These are phyloP conservation scores for Rosa rugosa DNA, from an alignment of 306 rosid species.

Conservation along the genomic window DNA sequence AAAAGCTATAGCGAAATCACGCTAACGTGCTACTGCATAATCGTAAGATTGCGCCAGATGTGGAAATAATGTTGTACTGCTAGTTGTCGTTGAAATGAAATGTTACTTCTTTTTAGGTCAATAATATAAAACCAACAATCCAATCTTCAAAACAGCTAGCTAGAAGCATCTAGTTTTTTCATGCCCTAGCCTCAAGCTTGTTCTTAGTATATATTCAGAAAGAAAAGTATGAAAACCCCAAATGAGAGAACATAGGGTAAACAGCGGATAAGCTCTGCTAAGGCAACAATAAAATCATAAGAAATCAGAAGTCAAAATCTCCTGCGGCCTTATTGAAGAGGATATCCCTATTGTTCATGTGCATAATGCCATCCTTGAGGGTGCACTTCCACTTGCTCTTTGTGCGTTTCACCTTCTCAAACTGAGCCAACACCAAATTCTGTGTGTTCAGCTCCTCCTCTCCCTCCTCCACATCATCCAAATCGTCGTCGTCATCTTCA, in stretches of 20 bases:
- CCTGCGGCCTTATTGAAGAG: conserved; percentile 96
- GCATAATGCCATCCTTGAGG: conserved; percentile 93
- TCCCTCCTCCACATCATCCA: conserved; percentile 71
- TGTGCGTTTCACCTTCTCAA: conserved; percentile 90
- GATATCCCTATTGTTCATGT: conserved; percentile 77
- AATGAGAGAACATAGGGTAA: not conserved
- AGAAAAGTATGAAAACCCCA: too few species aligned
- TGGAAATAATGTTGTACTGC: too few species aligned
- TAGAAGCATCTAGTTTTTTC: too few species aligned
- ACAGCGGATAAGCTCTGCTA: not conserved
- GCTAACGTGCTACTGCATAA: too few species aligned
- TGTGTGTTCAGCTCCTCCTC: conserved; percentile 81
- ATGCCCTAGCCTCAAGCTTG: too few species aligned
- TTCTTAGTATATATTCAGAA: too few species aligned
- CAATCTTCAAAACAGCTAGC: too few species aligned
- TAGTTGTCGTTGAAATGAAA: too few species aligned
- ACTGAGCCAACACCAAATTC: conserved; percentile 91
- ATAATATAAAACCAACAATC: too few species aligned
- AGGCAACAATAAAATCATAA: not conserved
- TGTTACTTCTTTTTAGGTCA: too few species aligned
- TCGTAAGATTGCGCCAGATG: too few species aligned
- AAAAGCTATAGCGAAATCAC: too few species aligned
- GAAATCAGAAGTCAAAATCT: conserved; percentile 75
- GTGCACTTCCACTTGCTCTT: conserved; percentile 97
- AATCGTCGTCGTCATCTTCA: conserved; percentile 81